Percentiles rank a stretch among this genome's conserved stretches.
Conservation (phyloP, 139 green algal genomes). For the Closterium sp. region DNA sequence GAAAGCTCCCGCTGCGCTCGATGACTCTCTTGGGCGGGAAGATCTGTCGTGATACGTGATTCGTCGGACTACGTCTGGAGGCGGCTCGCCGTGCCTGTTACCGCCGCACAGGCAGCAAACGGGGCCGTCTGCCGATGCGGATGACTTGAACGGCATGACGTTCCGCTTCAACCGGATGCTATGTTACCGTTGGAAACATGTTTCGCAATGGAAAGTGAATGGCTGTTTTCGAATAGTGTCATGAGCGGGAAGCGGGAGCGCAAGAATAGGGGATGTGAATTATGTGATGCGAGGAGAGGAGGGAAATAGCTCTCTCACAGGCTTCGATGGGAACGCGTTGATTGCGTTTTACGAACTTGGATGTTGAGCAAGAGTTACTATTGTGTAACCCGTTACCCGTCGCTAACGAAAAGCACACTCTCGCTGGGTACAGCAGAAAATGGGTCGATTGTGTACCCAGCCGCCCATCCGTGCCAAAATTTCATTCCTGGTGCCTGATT, state of each 20-base stretch:
- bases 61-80: not conserved
- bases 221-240: not conserved
- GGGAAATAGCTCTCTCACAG: too few relatives aligned
- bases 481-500: not conserved
- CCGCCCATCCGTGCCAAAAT: not conserved
- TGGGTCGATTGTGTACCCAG: too few relatives aligned
- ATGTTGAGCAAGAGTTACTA: too few relatives aligned
- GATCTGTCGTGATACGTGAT: not conserved
- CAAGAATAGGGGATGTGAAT: too few relatives aligned
- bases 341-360: too few relatives aligned
- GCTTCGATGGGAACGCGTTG: too few relatives aligned
- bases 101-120: conserved; percentile 29
- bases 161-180: not conserved
- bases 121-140: not conserved
- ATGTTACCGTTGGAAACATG: not conserved
- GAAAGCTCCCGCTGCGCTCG: not conserved
- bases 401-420: too few relatives aligned
- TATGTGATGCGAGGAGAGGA: too few relatives aligned
- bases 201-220: not conserved
- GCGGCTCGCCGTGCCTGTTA: conserved; percentile 20
- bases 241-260: not conserved
- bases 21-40: not conserved
- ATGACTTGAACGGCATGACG: not conserved
- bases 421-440: too few relatives aligned
- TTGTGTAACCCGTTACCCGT: too few relatives aligned